phyloP scores from a whole-genome alignment of 2,329 filamentous ascomycete species.

The Arthrobotrys sinensis region DNA sequence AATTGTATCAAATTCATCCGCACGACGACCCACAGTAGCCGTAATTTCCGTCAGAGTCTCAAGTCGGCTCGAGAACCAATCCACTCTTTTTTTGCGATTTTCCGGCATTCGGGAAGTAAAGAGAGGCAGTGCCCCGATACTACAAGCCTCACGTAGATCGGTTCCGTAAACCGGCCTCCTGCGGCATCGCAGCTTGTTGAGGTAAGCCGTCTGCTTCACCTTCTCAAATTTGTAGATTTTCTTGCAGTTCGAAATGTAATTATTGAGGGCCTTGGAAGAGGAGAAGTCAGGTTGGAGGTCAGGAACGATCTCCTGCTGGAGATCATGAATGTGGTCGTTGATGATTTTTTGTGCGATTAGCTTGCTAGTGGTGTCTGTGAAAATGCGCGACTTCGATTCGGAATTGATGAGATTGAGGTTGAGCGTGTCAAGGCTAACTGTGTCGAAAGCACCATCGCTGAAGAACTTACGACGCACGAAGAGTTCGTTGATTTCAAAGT shows the following conservation, averaged over 20 bases:
- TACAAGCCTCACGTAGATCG: constrained; percentile 81
- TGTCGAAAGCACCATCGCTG: constrained; percentile 73
- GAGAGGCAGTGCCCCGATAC: constrained; percentile 74
- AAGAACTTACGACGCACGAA: constrained; percentile 78
- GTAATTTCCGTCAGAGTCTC: constrained; percentile 77
- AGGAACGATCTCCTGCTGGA: constrained; percentile 62
- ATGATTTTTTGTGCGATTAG: constrained; percentile 62
- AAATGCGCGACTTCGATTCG: constrained; percentile 65
- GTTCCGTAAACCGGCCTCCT: constrained; percentile 85
- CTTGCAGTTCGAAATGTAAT: constrained; percentile 79
- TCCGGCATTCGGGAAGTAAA: constrained; percentile 31
- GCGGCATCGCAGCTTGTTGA: constrained; percentile 85
- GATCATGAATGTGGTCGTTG: constrained; percentile 61
- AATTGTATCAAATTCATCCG: constrained; percentile 79
- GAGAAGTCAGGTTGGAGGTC: constrained; percentile 66
- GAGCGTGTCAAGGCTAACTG: constrained; percentile 81
- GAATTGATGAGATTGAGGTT: constrained; percentile 76
- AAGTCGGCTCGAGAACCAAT: constrained; percentile 83
- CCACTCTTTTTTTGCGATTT: constrained; percentile 73
- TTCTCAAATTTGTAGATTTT: constrained; percentile 81
- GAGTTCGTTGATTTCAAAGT: constrained; percentile 81
- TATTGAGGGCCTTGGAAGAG: constrained; percentile 71
- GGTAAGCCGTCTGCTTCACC: constrained; percentile 83
- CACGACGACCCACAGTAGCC: constrained; percentile 81
- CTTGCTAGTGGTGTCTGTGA: constrained; percentile 44